phyloP scores from a whole-genome alignment of 371 early-diverging fungal species.

The Syncephalastrum contaminatum region DNA sequence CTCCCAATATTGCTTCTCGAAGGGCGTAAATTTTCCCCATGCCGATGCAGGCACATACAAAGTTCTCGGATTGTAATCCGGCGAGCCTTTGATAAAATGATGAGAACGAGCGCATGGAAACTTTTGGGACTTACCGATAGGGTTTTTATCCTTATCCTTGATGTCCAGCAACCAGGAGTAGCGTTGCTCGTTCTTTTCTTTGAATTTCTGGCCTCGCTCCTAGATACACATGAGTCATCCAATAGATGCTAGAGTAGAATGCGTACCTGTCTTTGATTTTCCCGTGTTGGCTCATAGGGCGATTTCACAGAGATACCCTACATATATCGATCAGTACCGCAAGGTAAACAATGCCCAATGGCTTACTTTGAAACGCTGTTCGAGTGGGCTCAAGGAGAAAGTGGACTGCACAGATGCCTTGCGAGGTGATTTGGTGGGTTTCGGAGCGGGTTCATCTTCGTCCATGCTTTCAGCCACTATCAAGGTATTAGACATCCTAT shows the following conservation, averaged over 20 bases:
- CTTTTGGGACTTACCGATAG: slow-evolving; percentile 32
- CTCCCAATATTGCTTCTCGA: slow-evolving; percentile 99
- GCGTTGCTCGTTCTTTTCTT: slow-evolving; percentile 82
- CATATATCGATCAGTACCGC: not conserved
- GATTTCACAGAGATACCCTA: slow-evolving; percentile 9
- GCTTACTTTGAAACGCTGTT: slow-evolving; percentile 19
- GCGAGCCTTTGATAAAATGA: slow-evolving; percentile 45
- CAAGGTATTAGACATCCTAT: not conserved
- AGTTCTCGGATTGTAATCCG: slow-evolving; percentile 95
- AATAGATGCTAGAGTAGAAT: not conserved
- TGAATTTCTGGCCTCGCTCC: slow-evolving; percentile 62
- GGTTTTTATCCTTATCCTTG: slow-evolving; percentile 76
- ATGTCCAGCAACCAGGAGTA: slow-evolving; percentile 87
- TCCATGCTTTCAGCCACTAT: not conserved
- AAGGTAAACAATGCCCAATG: not conserved
- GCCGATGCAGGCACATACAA: slow-evolving; percentile 83
- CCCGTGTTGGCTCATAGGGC: slow-evolving; percentile 6
- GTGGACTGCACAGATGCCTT: slow-evolving; percentile 1
- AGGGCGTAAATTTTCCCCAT: slow-evolving; percentile 90
- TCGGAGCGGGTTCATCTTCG: not conserved
- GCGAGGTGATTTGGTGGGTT: not conserved
- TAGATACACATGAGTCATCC: slow-evolving; percentile 19
- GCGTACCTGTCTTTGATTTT: slow-evolving; percentile 7
- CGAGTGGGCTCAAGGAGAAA: slow-evolving; percentile 12
- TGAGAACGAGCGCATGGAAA: no score